Base-by-base conservation (phyloP, 768 basidiomycete species). In the Leucosporidium scottii region DNA sequence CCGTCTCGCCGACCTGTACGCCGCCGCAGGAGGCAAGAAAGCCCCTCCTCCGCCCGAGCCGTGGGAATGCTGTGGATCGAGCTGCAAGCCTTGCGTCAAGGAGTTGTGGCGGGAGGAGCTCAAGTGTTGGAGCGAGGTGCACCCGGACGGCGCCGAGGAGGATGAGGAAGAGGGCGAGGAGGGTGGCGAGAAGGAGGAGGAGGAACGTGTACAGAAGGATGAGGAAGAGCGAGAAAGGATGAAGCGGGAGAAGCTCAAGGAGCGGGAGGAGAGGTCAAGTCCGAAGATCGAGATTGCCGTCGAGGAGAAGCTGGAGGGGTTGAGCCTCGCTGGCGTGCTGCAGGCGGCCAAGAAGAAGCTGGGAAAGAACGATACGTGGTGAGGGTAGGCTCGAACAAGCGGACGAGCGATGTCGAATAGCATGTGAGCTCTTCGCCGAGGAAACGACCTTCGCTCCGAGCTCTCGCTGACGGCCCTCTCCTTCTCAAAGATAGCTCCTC, bases 81-180 rank as follows among this genome's bases (percentile, higher is more conserved):
- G 21, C 34, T 58, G 34, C 23, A 59, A 59, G 27, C 59, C 59
- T 6, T 59, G 59, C 27, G 59, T 59, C 4, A 59, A 39, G 15
- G 36, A 39, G 27, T n/a, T 59, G 6, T 59, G 59, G 59, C 44
- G 47, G 27, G 25, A 59, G 59, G 59, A 59, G 44, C 25, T 59
- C n/a, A 59, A 44, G 59, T 59, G 59, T 27, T 59, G 59, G 59
- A 59, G 48, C 15, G 59, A 59, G 44, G 27, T 39, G 18, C 59
- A 59, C 21, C 64, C 55, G 27, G 58, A 54, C 13, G 65, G 58
- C 23, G 62, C 50, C 28, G 50, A 64, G 23, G 67, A 64, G 23
- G 67, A 64, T 20, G 57, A 63, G 18, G 31, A 39, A 21, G n/a
- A 55, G 12, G 62, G 62, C 15, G 51, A 27, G 0, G 48, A 50